A percentile compares a stretch with the other conserved stretches of the same genome.
These are phyloP conservation scores for Podila minutissima DNA, from an alignment of 192 early-diverging fungal genomes.

Conservation along the genomic window DNA sequence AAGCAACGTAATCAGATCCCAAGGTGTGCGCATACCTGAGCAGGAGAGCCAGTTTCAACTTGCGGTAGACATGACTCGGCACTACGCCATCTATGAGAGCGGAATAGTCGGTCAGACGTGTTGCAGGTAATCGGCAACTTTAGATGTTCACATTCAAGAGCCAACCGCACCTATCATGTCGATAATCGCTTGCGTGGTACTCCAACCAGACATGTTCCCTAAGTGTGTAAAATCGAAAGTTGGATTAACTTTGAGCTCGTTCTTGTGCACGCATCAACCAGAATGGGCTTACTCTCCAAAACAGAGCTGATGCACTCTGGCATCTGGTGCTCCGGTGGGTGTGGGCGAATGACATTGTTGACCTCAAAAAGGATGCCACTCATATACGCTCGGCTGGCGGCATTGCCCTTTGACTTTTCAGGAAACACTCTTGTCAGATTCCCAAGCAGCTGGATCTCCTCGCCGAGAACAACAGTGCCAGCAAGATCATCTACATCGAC, in stretches of 20 bases:
- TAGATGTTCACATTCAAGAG: neutral
- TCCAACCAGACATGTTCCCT: slow-evolving; percentile 33
- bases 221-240: neutral
- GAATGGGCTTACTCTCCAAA: neutral
- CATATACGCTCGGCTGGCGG: neutral
- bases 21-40: slow-evolving; percentile 11
- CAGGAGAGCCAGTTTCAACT: slow-evolving; percentile 41
- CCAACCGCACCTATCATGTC: slow-evolving; percentile 16
- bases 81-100: slow-evolving; percentile 8
- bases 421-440: slow-evolving; percentile 4
- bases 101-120: neutral
- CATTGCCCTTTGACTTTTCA: neutral
- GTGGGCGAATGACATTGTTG: slow-evolving; percentile 18
- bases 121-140: neutral
- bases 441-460: slow-evolving; percentile 11
- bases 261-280: neutral
- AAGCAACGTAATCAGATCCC: too few species aligned
- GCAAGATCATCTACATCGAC: slow-evolving; percentile 18
- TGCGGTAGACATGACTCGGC: slow-evolving; percentile 17
- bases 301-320: slow-evolving; percentile 1
- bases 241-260: neutral
- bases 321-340: neutral
- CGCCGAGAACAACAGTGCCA: slow-evolving; percentile 12
- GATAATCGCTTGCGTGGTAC: slow-evolving; percentile 32
- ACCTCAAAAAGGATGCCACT: slow-evolving; percentile 28